These are phyloP conservation scores for Bipolaris sorokiniana DNA, from an alignment of 2,329 filamentous ascomycete species.

Conservation along the genomic window DNA sequence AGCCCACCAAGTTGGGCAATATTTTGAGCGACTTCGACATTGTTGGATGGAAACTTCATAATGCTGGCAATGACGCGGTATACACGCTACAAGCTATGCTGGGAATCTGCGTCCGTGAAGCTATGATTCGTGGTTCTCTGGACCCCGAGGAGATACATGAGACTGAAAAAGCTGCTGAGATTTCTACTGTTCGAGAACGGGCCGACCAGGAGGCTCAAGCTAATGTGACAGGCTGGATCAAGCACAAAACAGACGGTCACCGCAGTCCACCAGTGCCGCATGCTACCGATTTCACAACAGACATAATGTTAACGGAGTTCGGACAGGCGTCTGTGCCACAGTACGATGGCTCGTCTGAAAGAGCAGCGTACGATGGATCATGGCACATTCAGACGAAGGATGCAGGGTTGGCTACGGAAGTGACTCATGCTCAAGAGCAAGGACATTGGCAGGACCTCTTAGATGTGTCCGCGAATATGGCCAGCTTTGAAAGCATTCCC, in stretches of 20 bases:
- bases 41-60: slow-evolving; percentile 72
- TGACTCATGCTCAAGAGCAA: not conserved
- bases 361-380: not conserved
- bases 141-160: slow-evolving; percentile 33
- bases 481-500: not conserved
- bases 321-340: not conserved
- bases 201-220: slow-evolving; percentile 49
- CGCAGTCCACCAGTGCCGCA: slow-evolving; percentile 41
- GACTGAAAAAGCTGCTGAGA: slow-evolving; percentile 30
- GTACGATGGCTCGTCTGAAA: slow-evolving; percentile 2
- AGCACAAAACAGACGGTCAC: slow-evolving; percentile 44
- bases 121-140: slow-evolving; percentile 43
- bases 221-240: slow-evolving; percentile 49
- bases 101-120: slow-evolving; percentile 60
- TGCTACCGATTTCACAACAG: slow-evolving; percentile 11
- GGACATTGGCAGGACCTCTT: slow-evolving; percentile 10
- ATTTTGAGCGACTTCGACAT: slow-evolving; percentile 72
- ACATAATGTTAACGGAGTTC: not conserved
- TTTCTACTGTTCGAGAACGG: slow-evolving; percentile 32
- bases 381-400: not conserved
- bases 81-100: slow-evolving; percentile 80
- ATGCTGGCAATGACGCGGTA: slow-evolving; percentile 83
- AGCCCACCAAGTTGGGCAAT: slow-evolving; percentile 63
- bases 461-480: not conserved
- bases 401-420: not conserved